These are phyloP conservation scores for Candida tibetensis DNA, from an alignment of 805 yeast species.

Conservation along the genomic window DNA sequence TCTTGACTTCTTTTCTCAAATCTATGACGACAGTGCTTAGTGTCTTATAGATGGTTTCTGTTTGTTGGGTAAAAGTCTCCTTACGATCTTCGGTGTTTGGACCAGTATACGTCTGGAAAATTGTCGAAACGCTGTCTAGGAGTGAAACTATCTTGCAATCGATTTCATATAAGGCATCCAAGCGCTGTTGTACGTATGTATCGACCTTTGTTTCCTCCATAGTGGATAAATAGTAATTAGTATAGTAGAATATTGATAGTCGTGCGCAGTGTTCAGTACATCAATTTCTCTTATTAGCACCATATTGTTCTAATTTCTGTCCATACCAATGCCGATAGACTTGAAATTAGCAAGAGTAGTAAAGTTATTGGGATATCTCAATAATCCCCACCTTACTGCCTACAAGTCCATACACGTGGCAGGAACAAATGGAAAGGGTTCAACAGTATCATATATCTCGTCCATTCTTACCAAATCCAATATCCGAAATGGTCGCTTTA, in stretches of 20 bases:
- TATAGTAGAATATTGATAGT: no score
- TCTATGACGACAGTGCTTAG: conserved; percentile 58
- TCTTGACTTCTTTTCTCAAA: conserved; percentile 63
- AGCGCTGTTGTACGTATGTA: conserved; percentile 46
- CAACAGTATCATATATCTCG: conserved; percentile 79
- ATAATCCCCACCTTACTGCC: conserved; percentile 60
- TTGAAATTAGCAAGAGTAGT: conserved; percentile 35
- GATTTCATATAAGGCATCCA: conserved; percentile 50
- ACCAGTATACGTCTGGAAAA: conserved; percentile 41
- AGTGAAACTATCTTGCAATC: conserved; percentile 53
- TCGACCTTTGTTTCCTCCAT: conserved; percentile 15
- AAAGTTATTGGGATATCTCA: conserved; percentile 41
- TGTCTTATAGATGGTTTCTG: conserved; percentile 49
- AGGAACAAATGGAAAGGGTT: conserved; percentile 97
- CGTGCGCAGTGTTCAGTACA: no score
- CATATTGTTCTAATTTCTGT: no score
- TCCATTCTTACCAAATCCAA: conserved; percentile 53
- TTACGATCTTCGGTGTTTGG: conserved; percentile 26
- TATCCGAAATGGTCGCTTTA: conserved; percentile 69
- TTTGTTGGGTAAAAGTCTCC: conserved; percentile 41
- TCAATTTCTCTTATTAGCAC: no score
- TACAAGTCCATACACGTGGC: conserved; percentile 84
- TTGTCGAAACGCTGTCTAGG: conserved; percentile 46
- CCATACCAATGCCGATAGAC: conserved; percentile 33
- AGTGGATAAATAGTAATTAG: no score